These are phyloP conservation scores for Sugiyamaella castrensis DNA, from an alignment of 1,139 yeast genomes.

Conservation along the genomic window DNA sequence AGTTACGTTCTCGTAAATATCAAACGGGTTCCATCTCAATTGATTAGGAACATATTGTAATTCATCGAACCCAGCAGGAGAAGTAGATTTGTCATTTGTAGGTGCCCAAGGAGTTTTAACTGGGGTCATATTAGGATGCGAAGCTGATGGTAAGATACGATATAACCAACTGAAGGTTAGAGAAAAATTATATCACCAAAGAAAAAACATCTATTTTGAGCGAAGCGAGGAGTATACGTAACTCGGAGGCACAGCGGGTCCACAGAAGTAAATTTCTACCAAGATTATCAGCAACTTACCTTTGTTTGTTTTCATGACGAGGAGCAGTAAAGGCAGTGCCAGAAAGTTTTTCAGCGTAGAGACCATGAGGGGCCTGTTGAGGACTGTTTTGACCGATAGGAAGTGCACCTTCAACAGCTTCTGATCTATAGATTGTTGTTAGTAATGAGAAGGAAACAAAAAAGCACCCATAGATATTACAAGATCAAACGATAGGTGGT, in stretches of 20 bases:
- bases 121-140: slow-evolving; percentile 24
- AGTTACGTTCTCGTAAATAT: slow-evolving; percentile 23
- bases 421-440: slow-evolving; percentile 20
- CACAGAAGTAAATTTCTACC: not conserved
- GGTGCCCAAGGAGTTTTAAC: slow-evolving; percentile 18
- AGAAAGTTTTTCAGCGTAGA: slow-evolving; percentile 33
- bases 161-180: slow-evolving; percentile 26
- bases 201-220: too few species aligned
- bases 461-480: not conserved
- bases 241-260: not conserved
- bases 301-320: slow-evolving; percentile 28
- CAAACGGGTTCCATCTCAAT: slow-evolving; percentile 33
- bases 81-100: slow-evolving; percentile 8
- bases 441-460: not conserved
- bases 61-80: slow-evolving; percentile 18
- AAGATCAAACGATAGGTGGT: not conserved
- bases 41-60: slow-evolving; percentile 30
- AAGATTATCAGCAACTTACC: not conserved
- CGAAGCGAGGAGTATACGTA: too few species aligned
- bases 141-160: slow-evolving; percentile 30
- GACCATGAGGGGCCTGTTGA: slow-evolving; percentile 28
- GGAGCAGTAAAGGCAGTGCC: slow-evolving; percentile 36
- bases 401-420: slow-evolving; percentile 28
- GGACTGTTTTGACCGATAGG: slow-evolving; percentile 31
- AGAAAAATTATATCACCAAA: too few species aligned